Percentiles rank a stretch among this genome's conserved stretches.
Evolutionary conservation across 2,329 filamentous ascomycete genomes (phyloP).

Genomic region (Fonsecaea pedrosoi): DNA sequence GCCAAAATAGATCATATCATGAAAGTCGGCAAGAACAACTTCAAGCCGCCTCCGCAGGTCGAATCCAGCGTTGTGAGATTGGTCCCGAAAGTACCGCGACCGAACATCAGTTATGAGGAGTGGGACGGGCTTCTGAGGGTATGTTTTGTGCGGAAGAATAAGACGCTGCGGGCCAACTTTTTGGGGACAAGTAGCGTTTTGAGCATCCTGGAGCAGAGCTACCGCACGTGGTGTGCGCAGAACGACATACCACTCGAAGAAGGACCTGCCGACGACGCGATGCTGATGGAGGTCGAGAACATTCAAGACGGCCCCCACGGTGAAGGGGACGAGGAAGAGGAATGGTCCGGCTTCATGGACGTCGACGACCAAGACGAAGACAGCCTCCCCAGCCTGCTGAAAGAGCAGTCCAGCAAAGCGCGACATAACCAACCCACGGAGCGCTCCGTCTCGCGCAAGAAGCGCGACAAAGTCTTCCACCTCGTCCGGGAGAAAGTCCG

Average conservation of each 20-base stretch:
- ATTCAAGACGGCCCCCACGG: conserved; percentile 46
- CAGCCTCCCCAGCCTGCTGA: conserved; percentile 84
- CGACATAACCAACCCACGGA: conserved; percentile 43
- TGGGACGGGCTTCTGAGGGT: conserved; percentile 90
- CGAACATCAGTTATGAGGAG: conserved; percentile 90
- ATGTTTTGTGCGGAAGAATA: conserved; percentile 87
- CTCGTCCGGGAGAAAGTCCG: conserved; percentile 86
- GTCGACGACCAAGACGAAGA: conserved; percentile 59
- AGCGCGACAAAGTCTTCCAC: conserved; percentile 79
- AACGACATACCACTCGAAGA: conserved; percentile 82
- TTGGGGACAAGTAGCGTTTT: conserved; percentile 81
- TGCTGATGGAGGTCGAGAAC: conserved; percentile 47
- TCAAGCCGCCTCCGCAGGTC: conserved; percentile 91
- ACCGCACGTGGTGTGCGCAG: conserved; percentile 86
- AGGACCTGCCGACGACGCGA: conserved; percentile 51
- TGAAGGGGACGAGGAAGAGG: conserved; percentile 36
- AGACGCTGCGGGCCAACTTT: conserved; percentile 82
- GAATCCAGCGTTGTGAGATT: conserved; percentile 90
- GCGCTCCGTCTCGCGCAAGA: conserved; percentile 66
- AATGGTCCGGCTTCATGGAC: conserved; percentile 56
- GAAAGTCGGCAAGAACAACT: conserved; percentile 96
- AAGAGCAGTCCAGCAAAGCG: conserved; percentile 59
- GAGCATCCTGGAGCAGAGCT: conserved; percentile 84
- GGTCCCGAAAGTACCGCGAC: conserved; percentile 82
- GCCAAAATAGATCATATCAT: conserved; percentile 74